Conservation (phyloP, 2,329 filamentous ascomycete species). For the Amylocarpus encephaloides region DNA sequence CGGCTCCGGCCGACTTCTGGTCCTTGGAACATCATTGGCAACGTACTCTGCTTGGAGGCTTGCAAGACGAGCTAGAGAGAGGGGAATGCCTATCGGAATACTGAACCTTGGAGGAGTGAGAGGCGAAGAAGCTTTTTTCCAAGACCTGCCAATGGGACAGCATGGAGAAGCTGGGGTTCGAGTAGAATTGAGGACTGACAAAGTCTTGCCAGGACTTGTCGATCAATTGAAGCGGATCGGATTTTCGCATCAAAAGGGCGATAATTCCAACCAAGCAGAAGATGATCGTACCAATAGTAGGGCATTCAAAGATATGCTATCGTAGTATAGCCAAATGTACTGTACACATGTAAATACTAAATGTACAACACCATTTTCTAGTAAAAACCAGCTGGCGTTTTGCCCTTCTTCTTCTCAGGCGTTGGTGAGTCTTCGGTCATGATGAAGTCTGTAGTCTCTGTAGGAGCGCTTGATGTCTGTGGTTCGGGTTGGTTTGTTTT, state of each 20-base stretch:
- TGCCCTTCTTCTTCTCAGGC: slow-evolving; percentile 20
- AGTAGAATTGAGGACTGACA: slow-evolving; percentile 51
- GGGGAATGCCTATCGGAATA: slow-evolving; percentile 78
- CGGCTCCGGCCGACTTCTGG: slow-evolving; percentile 64
- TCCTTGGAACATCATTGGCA: slow-evolving; percentile 84
- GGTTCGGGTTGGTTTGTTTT: slow-evolving; percentile 10
- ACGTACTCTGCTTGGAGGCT: slow-evolving; percentile 94
- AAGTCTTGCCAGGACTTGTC: slow-evolving; percentile 51
- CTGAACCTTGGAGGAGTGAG: slow-evolving; percentile 82
- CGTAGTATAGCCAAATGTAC: slow-evolving; percentile 33
- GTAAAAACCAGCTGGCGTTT: slow-evolving; percentile 29
- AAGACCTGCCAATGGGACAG: slow-evolving; percentile 46
- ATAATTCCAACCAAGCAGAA: slow-evolving; percentile 24
- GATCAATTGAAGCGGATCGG: slow-evolving; percentile 37
- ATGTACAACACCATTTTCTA: slow-evolving; percentile 8
- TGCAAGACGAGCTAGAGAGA: slow-evolving; percentile 74
- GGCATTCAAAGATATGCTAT: slow-evolving; percentile 55
- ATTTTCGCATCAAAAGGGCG: slow-evolving; percentile 23
- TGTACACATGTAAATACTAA: slow-evolving; percentile 21
- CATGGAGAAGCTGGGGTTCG: slow-evolving; percentile 47
- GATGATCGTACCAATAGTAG: slow-evolving; percentile 24
- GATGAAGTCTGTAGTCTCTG: background rate
- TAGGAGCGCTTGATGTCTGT: too few species aligned
- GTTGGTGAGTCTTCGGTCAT: background rate
- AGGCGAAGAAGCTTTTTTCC: slow-evolving; percentile 69